A percentile compares a stretch with the other conserved stretches of the same genome.
Conservation (phyloP, 176 grass and related monocot genomes). For the Musa itinerans region DNA sequence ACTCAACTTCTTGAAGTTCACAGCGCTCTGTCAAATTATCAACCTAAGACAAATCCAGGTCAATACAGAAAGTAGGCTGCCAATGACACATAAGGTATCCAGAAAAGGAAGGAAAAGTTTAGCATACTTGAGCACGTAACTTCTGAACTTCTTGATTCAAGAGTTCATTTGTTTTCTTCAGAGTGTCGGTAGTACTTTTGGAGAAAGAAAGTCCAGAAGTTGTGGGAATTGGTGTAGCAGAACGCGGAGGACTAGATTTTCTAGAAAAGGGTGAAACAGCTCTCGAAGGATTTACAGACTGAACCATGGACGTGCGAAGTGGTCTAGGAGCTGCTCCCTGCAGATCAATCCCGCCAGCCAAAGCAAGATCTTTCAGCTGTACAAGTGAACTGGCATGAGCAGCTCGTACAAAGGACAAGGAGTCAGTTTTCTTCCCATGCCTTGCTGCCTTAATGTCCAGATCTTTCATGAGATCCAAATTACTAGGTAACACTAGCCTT, state of each 20-base stretch:
- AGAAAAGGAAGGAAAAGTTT: conserved; percentile 3
- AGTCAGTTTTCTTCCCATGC: conserved; percentile 52
- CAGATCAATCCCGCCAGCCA: conserved; percentile 56
- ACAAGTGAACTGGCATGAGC: conserved; percentile 71
- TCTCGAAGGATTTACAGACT: conserved; percentile 72
- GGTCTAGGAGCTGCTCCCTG: conserved; percentile 52
- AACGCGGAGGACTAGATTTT: conserved; percentile 70
- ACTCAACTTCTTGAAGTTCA: conserved; percentile 68
- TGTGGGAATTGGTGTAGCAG: conserved; percentile 72
- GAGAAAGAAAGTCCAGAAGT: conserved; percentile 70
- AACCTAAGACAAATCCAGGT: conserved; percentile 46
- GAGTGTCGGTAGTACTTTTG: conserved; percentile 55
- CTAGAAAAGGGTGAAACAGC: conserved; percentile 93
- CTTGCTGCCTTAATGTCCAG: conserved; percentile 67
- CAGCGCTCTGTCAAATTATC: conserved; percentile 64
- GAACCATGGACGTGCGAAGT: conserved; percentile 40
- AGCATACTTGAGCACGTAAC: conserved; percentile 59
- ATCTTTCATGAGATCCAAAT: conserved; percentile 81
- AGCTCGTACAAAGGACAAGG: conserved; percentile 40
- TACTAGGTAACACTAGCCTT: conserved; percentile 53
- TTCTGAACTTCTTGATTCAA: conserved; percentile 81
- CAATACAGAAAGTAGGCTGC: neutral
- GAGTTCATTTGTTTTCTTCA: conserved; percentile 74
- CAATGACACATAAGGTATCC: neutral
- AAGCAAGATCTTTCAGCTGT: conserved; percentile 65